Evolutionary conservation across 2,329 filamentous ascomycete genomes (phyloP).

Genomic region (Aspergillus proliferans): DNA sequence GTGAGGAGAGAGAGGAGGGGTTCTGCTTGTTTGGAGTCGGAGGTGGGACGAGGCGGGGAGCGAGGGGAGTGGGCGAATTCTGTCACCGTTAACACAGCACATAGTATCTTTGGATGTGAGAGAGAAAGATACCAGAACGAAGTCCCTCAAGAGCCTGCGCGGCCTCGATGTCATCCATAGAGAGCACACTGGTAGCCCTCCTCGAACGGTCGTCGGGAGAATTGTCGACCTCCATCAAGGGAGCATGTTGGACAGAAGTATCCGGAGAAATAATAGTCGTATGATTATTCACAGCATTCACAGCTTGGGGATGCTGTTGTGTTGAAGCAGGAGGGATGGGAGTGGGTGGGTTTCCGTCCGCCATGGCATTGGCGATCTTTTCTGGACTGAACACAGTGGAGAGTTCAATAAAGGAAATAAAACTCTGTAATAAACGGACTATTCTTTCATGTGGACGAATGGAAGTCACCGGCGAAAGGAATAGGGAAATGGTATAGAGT

Average conservation of each 20-base stretch:
- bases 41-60: conserved; percentile 28
- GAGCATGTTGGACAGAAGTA: conserved; percentile 18
- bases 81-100: conserved; percentile 25
- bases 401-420: neutral
- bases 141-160: conserved; percentile 71
- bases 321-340: conserved; percentile 12
- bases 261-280: conserved; percentile 6
- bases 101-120: no score
- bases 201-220: conserved; percentile 34
- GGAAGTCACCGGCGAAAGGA: neutral
- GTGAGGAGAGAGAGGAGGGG: conserved; percentile 81
- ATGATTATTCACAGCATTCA: neutral
- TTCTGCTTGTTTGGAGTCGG: conserved; percentile 54
- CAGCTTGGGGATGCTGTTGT: conserved; percentile 8
- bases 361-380: conserved; percentile 9
- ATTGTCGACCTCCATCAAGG: conserved; percentile 37
- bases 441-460: neutral
- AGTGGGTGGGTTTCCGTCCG: conserved; percentile 12
- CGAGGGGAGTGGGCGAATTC: conserved; percentile 63
- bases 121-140: conserved; percentile 55
- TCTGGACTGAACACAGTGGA: neutral
- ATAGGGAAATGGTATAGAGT: neutral
- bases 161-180: conserved; percentile 50
- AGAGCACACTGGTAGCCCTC: conserved; percentile 42
- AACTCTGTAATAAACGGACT: neutral